Percentiles rank a stretch among this genome's conserved stretches.
These are phyloP conservation scores for Barnettozyma californica DNA, from an alignment of 805 yeast species.

Conservation along the genomic window DNA sequence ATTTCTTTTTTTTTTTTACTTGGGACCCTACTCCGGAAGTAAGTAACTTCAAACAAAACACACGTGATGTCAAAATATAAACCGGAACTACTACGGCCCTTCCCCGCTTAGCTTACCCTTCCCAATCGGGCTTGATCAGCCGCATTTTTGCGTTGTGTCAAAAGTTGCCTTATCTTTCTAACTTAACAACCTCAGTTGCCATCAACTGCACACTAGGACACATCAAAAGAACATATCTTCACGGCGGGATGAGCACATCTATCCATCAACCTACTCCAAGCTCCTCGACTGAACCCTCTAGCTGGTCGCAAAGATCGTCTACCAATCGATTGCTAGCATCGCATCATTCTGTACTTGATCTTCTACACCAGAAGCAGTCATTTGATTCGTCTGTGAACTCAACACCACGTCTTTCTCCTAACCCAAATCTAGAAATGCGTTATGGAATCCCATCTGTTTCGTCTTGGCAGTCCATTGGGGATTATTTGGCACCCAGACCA, in stretches of 20 bases:
- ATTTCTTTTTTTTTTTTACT: too few relatives aligned
- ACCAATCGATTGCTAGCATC: conserved; percentile 20
- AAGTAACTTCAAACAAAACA: too few relatives aligned
- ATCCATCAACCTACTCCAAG: conserved; percentile 19
- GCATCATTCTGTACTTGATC: conserved; percentile 23
- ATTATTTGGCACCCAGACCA: conserved; percentile 19
- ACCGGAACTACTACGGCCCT: neutral
- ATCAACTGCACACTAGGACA: neutral
- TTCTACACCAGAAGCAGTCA: conserved; percentile 12
- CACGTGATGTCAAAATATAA: neutral
- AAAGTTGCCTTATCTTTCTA: neutral
- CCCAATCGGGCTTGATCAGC: neutral
- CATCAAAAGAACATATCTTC: neutral
- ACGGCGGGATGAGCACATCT: neutral
- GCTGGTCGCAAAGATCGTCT: neutral
- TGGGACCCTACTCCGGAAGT: neutral
- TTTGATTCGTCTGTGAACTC: neutral
- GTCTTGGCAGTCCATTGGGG: conserved; percentile 23
- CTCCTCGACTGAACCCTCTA: conserved; percentile 2
- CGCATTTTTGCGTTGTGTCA: conserved; percentile 1
- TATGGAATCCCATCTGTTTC: conserved; percentile 6
- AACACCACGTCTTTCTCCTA: conserved; percentile 3
- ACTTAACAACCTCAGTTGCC: neutral
- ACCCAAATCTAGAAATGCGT: neutral
- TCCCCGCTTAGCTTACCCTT: neutral